Evolutionary conservation across 2,329 filamentous ascomycete genomes (phyloP).

Genomic region (Ceratocystis diversiconidia): DNA sequence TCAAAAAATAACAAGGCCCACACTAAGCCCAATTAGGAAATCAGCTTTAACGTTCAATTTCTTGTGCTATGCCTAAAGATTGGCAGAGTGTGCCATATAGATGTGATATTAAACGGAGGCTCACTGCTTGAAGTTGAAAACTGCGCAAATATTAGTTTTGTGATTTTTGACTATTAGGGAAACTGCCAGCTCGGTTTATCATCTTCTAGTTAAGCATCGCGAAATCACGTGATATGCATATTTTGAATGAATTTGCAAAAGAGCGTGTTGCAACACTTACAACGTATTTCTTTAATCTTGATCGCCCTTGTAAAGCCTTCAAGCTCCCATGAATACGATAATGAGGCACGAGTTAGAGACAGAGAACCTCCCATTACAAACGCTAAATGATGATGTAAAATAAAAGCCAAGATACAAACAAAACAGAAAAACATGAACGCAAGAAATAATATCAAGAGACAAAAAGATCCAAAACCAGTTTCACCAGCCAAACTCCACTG

Average conservation of each 20-base stretch:
- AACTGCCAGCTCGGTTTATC: background rate
- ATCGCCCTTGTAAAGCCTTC: too few species aligned
- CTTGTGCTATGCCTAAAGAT: background rate
- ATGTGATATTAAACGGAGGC: background rate
- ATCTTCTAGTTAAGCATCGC: background rate
- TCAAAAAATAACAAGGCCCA: constrained; percentile 15
- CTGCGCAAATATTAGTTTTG: too few species aligned
- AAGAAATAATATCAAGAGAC: background rate
- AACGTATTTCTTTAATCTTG: too few species aligned
- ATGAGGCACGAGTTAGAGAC: background rate
- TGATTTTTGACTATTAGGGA: background rate
- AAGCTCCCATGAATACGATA: background rate
- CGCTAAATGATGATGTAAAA: constrained; percentile 1
- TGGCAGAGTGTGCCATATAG: background rate
- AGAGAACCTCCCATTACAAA: background rate
- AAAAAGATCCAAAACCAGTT: background rate
- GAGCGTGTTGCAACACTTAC: too few species aligned
- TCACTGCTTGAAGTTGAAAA: too few species aligned
- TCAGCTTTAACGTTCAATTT: constrained; percentile 17
- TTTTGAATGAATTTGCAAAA: background rate
- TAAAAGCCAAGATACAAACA: background rate
- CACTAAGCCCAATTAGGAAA: constrained; percentile 20
- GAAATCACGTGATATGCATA: background rate
- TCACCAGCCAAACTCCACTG: background rate
- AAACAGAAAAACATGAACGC: constrained; percentile 3